Conservation (phyloP, 495 filamentous ascomycete genomes). For the Aeminium ludgeri region DNA sequence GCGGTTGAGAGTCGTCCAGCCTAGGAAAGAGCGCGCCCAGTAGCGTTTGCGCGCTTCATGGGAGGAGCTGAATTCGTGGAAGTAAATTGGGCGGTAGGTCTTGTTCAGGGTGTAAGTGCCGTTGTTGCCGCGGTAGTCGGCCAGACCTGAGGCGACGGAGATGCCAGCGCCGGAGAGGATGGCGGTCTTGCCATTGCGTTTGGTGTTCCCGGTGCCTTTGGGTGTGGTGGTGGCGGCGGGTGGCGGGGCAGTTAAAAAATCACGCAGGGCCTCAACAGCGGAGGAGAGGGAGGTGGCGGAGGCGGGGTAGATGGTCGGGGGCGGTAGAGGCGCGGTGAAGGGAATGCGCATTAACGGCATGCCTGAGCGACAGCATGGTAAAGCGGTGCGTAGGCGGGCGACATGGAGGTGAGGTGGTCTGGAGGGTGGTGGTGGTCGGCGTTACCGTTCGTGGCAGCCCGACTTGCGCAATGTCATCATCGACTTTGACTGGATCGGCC, state of each 20-base stretch:
- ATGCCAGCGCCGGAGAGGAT: conserved; percentile 85
- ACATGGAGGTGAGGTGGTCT: too few relatives aligned
- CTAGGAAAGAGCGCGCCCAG: conserved; percentile 88
- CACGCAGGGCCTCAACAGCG: conserved; percentile 55
- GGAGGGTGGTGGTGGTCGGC: too few relatives aligned
- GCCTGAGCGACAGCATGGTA: too few relatives aligned
- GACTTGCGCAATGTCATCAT: too few relatives aligned
- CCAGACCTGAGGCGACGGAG: conserved; percentile 79
- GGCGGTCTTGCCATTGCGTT: conserved; percentile 41
- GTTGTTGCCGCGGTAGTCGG: conserved; percentile 78
- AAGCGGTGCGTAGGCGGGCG: too few relatives aligned
- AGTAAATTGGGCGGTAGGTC: conserved; percentile 82
- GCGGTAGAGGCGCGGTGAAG: conserved; percentile 70
- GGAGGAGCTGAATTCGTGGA: conserved; percentile 61
- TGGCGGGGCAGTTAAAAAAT: too few relatives aligned
- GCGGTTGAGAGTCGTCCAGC: conserved; percentile 65
- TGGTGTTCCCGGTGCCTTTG: conserved; percentile 23
- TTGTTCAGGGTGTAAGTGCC: conserved; percentile 88
- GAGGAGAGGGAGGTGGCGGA: conserved; percentile 51
- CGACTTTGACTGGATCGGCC: too few relatives aligned
- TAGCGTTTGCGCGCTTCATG: conserved; percentile 88
- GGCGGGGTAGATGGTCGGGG: conserved; percentile 54
- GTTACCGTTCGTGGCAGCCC: too few relatives aligned
- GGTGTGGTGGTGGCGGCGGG: too few relatives aligned
- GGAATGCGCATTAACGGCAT: conserved; percentile 71